Base-by-base conservation (phyloP, 202 grass and related monocot species). In the Hordeum pubiflorum region DNA sequence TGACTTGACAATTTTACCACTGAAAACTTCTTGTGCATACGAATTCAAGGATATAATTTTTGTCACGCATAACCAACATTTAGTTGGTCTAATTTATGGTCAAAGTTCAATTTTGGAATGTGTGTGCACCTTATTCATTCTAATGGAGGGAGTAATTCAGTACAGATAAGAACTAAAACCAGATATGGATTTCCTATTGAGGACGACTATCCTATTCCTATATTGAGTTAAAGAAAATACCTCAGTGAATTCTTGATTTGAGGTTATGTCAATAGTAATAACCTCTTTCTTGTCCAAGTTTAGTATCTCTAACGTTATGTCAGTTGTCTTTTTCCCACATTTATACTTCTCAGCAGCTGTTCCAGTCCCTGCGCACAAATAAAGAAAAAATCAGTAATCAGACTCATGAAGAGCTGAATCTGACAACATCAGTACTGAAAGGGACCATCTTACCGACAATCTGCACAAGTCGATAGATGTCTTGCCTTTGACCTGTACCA, bases 161-260 rank as follows among this genome's bases (percentile, higher is more conserved):
- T 74, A 84, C 10, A 59, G 80, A 76, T 5, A 43, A 46, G 32
- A 74, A 70, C 69, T 48, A 27, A 22, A 74, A 73, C n/a, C 22
- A 71, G 61, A 63, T 40, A 34, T 21, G 6, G 24, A 13, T 18
- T 38, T 40, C 62, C 21, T 64, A 79, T 27, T 7, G 24, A 54
- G 15, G 38, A 85, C 38, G 75, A 33, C 21, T 74, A 69, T 33
- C 40, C 22, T 22, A 75, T 78, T 75, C 15, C 1, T 63, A 23
- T 23, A 32, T 2, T 59, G 52, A 68, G 61, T 29, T 38, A 82
- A 68, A 69, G 79, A 69, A 71, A 63, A 81, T 86, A 99, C 97
- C 92, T 99, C 97, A 31, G 87, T 96, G 76, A 99, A 99, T 50
- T 99, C 97, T 74, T 99, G 97, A 85, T 99, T 99, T 77, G 97